Evolutionary conservation across 2,329 filamentous ascomycete species (phyloP), one percentile per base, ranked within the genome.

Genomic region (Penicillium sp.): DNA sequence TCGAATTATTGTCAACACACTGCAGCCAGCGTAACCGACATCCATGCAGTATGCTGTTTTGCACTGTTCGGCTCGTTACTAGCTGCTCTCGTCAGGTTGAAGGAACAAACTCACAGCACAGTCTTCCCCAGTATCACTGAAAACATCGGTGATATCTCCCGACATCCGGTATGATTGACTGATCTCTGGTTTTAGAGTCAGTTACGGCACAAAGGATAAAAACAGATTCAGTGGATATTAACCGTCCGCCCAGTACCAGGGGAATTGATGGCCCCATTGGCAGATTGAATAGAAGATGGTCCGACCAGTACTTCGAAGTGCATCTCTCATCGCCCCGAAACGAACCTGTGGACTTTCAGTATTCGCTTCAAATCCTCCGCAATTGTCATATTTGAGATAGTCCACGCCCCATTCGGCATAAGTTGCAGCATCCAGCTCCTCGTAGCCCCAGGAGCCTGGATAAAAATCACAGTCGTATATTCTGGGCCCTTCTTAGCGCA

Each of bases 331-430:
- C 35, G 68, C 63, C 11, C 60, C 44, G 10, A 47, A 47, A 3
- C 60, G 67, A 76, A 84, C 16, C 80, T 2, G 77, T 76, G 47
- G 71, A 72, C 53, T 67, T 63, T 33, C 53, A 57, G 27, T 68
- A 68, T 4, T 72, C 72, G 47, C 64, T 69, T 47, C 23, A 19
- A 47, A 47, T n/a, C 44, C 44, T 11, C 44, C 44, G 69, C 80
- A 84, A 64, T 83, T 83, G 63, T 84, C 82, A 60, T 81, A 82
- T 63, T 83, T 83, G 27, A 80, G 67, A 57, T 83, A 85, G 62
- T 85, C 83, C 42, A 85, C 75, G 3, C 78, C 81, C 83, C 83
- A 85, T 9, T 72, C 67, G 0, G 80, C 80, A 65, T 81, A 85
- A 1, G 81, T 82, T 31, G 76, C 69, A 3, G 84, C 84, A 68